phyloP scores from a whole-genome alignment of 192 early-diverging fungal genomes.

The Podila epicladia region DNA sequence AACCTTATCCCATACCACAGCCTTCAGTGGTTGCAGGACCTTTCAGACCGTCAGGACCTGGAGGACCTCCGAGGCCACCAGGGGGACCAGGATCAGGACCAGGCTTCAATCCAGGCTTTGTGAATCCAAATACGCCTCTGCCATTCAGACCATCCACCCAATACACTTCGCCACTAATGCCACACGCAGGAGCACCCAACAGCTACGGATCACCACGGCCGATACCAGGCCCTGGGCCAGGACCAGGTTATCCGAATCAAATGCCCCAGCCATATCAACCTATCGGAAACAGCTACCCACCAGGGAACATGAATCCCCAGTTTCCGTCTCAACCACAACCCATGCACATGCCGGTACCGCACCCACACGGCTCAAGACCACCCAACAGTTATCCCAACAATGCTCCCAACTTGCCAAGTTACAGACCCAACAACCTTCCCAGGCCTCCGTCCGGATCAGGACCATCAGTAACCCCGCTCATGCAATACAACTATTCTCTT shows the following conservation, averaged over 20 bases:
- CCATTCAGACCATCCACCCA: constrained; percentile 30
- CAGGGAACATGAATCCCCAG: not conserved
- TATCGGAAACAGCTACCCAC: not conserved
- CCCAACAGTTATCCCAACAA: constrained; percentile 5
- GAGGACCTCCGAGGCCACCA: not conserved
- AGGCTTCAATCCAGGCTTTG: constrained; percentile 20
- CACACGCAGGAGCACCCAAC: not conserved
- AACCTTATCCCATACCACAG: not conserved
- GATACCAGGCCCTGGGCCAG: not conserved
- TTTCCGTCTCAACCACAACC: not conserved
- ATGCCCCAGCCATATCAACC: constrained; percentile 2
- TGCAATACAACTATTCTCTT: constrained; percentile 36
- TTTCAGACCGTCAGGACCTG: not conserved
- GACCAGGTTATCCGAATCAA: not conserved
- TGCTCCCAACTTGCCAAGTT: constrained; percentile 9
- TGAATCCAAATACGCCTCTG: constrained; percentile 4
- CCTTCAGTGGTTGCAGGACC: not conserved
- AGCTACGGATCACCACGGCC: not conserved
- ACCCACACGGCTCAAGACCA: not conserved
- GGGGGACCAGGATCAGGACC: not conserved
- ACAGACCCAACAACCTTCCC: constrained; percentile 2
- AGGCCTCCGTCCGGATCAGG: not conserved
- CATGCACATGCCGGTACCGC: not conserved
- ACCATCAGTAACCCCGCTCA: constrained; percentile 11
- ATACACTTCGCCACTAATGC: constrained; percentile 9